phyloP scores from a whole-genome alignment of 2,329 filamentous ascomycete genomes.

The Fonsecaea multimorphosa region DNA sequence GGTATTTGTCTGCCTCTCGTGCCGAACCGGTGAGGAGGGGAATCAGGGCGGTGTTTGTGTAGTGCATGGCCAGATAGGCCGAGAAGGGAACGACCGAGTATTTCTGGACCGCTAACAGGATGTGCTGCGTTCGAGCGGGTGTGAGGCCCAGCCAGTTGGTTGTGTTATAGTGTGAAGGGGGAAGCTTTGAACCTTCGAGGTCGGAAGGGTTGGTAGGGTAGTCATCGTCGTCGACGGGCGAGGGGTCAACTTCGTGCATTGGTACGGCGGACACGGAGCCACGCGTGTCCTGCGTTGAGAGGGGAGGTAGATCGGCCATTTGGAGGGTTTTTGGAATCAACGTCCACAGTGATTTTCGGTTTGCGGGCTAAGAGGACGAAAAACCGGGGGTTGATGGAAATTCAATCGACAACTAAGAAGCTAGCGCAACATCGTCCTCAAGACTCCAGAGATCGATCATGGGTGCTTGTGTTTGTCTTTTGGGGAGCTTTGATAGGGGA shows the following conservation, averaged over 20 bases:
- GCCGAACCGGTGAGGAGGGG: slow-evolving; percentile 76
- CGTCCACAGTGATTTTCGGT: too few species aligned
- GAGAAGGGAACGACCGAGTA: slow-evolving; percentile 88
- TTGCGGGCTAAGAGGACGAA: too few species aligned
- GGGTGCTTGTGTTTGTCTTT: too few species aligned
- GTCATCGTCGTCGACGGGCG: slow-evolving; percentile 71
- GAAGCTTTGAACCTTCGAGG: slow-evolving; percentile 45
- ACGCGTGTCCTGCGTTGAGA: slow-evolving; percentile 29
- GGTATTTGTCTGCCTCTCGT: slow-evolving; percentile 77
- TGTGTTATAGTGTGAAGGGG: slow-evolving; percentile 31
- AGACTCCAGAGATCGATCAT: too few species aligned
- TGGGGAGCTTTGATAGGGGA: too few species aligned
- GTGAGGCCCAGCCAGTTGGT: slow-evolving; percentile 51
- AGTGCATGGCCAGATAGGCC: slow-evolving; percentile 76
- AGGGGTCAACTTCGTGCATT: slow-evolving; percentile 79
- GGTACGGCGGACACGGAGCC: slow-evolving; percentile 61
- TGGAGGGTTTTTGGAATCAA: too few species aligned
- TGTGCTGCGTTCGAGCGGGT: slow-evolving; percentile 27
- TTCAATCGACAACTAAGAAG: too few species aligned
- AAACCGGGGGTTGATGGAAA: too few species aligned
- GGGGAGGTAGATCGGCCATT: slow-evolving; percentile 30
- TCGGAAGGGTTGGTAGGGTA: slow-evolving; percentile 58
- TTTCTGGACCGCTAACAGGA: slow-evolving; percentile 74
- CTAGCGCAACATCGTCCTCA: too few species aligned
- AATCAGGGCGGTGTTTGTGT: slow-evolving; percentile 81